phyloP scores from a whole-genome alignment of 176 grass and related monocot species.

The Guadua angustifolia region DNA sequence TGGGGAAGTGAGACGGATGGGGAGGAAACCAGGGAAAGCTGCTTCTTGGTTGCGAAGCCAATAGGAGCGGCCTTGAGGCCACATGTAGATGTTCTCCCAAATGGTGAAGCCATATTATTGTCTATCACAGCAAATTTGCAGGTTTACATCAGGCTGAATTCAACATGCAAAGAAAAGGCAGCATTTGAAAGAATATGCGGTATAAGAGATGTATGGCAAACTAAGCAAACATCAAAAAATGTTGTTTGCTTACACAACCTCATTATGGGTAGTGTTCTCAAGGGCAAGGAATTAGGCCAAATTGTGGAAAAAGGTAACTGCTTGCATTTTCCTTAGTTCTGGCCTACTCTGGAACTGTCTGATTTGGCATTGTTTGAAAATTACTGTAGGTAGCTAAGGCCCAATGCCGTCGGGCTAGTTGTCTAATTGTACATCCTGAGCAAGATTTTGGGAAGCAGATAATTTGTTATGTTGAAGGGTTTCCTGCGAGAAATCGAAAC shows the following conservation, averaged over 20 bases:
- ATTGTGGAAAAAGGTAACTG: too few relatives aligned
- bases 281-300: background rate
- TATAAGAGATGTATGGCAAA: background rate
- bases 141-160: background rate
- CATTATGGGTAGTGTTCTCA: too few relatives aligned
- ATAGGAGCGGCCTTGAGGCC: slow-evolving; percentile 13
- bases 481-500: too few relatives aligned
- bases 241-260: background rate
- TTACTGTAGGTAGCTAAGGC: background rate
- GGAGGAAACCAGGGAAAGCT: background rate
- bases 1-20: slow-evolving; percentile 5
- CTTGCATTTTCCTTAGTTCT: background rate
- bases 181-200: background rate
- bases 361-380: background rate
- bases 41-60: slow-evolving; percentile 7
- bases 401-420: too few relatives aligned
- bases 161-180: background rate
- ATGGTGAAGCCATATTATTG: slow-evolving; percentile 42
- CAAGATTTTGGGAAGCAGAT: too few relatives aligned
- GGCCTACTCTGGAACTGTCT: too few relatives aligned
- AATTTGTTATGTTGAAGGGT: too few relatives aligned
- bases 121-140: background rate
- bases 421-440: too few relatives aligned
- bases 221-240: background rate
- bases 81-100: slow-evolving; percentile 14